Conservation (phyloP, 352 stramenopile genomes). For the Globisporangium nagaii region DNA sequence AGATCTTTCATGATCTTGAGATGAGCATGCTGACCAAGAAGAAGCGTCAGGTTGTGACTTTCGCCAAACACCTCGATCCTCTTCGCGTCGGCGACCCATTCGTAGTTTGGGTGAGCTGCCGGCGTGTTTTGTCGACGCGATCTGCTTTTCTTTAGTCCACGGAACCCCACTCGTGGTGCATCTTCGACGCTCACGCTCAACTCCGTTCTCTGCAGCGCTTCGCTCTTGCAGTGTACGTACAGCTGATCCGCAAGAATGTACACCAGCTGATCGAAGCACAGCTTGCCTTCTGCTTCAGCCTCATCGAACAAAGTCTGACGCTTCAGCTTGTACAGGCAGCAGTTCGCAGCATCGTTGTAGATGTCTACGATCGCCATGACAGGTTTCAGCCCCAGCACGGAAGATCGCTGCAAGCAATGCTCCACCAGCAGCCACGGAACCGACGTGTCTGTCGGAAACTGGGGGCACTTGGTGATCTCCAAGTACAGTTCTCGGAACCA, state of each 20-base stretch:
- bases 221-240: constrained; percentile 57
- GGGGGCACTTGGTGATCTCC: constrained; percentile 50
- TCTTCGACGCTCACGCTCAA: background rate
- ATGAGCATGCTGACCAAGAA: constrained; percentile 55
- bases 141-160: background rate
- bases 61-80: constrained; percentile 59
- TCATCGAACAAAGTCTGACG: constrained; percentile 78
- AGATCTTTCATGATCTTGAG: constrained; percentile 48
- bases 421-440: constrained; percentile 81
- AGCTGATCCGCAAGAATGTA: constrained; percentile 59
- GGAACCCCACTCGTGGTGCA: background rate
- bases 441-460: constrained; percentile 81
- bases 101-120: constrained; percentile 17
- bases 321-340: constrained; percentile 43
- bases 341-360: constrained; percentile 79
- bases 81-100: constrained; percentile 20
- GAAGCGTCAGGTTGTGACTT: constrained; percentile 44
- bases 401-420: constrained; percentile 31
- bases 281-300: constrained; percentile 70
- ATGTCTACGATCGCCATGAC: constrained; percentile 64
- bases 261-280: constrained; percentile 77
- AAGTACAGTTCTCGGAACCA: constrained; percentile 85
- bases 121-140: background rate
- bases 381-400: constrained; percentile 17
- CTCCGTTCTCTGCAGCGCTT: constrained; percentile 3